phyloP scores from a whole-genome alignment of 441 rosid species.

The Mallotus repandus region DNA sequence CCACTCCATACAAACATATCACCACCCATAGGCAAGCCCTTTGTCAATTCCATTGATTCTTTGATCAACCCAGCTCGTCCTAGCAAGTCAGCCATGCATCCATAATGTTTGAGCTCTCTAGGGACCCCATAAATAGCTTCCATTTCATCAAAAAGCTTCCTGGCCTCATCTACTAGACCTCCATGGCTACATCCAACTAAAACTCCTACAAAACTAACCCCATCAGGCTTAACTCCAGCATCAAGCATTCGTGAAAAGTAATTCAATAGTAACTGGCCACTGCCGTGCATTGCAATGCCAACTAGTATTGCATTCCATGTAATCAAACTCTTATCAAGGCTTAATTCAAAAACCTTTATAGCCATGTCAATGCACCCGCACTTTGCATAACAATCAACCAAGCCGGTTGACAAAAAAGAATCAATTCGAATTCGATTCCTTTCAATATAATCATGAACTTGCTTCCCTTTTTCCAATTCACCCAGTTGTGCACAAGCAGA shows the following conservation, averaged over 20 bases:
- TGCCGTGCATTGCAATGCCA: conserved; percentile 69
- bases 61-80: conserved; percentile 61
- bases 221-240: conserved; percentile 49
- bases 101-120: conserved; percentile 61
- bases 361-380: conserved; percentile 56
- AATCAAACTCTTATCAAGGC: conserved; percentile 42
- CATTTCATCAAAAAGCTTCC: conserved; percentile 55
- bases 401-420: conserved; percentile 57
- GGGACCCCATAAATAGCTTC: conserved; percentile 38
- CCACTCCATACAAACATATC: conserved; percentile 70
- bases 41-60: conserved; percentile 56
- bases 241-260: conserved; percentile 52
- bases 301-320: conserved; percentile 72
- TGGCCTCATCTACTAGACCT: conserved; percentile 62
- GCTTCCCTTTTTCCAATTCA: conserved; percentile 49
- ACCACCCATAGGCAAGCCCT: conserved; percentile 48
- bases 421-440: conserved; percentile 37
- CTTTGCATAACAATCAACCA: conserved; percentile 66
- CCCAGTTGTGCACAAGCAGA: conserved; percentile 78
- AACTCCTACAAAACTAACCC: conserved; percentile 56
- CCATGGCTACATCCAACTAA: conserved; percentile 72
- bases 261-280: conserved; percentile 36
- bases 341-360: conserved; percentile 42
- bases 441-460: conserved; percentile 41
- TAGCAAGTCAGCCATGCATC: conserved; percentile 73